These are phyloP conservation scores for Boechera retrofracta DNA, from an alignment of 345 rosid genomes.

Conservation along the genomic window DNA sequence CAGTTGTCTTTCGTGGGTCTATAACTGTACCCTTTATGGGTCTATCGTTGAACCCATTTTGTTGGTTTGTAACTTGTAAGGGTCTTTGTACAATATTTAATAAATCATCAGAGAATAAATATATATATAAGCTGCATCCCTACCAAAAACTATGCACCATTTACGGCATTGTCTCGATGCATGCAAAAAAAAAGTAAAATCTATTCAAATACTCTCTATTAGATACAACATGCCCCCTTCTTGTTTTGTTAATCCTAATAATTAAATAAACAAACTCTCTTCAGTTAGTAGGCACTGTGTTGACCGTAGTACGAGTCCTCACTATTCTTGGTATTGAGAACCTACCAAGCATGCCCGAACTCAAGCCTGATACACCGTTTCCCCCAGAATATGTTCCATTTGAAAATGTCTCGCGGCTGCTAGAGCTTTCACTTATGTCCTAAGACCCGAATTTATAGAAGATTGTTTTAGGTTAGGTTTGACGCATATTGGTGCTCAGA, in stretches of 20 bases:
- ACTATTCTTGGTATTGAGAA: constrained; percentile 37
- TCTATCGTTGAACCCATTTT: no score
- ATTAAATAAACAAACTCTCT: constrained; percentile 8
- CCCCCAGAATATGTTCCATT: constrained; percentile 33
- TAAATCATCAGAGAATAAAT: background rate
- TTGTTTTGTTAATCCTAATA: constrained; percentile 10
- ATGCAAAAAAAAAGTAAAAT: background rate
- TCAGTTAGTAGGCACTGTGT: constrained; percentile 16
- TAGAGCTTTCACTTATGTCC: constrained; percentile 51
- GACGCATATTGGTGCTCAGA: background rate
- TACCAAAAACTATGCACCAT: constrained; percentile 31
- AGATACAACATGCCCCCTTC: background rate
- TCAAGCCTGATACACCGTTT: constrained; percentile 15
- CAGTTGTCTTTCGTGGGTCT: no score
- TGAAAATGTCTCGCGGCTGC: constrained; percentile 33
- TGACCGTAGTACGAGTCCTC: constrained; percentile 32
- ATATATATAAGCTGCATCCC: constrained; percentile 29
- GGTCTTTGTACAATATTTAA: no score
- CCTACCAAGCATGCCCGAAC: constrained; percentile 6
- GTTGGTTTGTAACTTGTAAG: no score
- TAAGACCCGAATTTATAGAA: constrained; percentile 37
- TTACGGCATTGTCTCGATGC: constrained; percentile 1
- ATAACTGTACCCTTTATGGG: no score
- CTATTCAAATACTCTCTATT: constrained; percentile 11
- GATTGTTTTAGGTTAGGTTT: constrained; percentile 13